These are phyloP conservation scores for Podaxis rugospora DNA, from an alignment of 768 basidiomycete genomes.

Conservation along the genomic window DNA sequence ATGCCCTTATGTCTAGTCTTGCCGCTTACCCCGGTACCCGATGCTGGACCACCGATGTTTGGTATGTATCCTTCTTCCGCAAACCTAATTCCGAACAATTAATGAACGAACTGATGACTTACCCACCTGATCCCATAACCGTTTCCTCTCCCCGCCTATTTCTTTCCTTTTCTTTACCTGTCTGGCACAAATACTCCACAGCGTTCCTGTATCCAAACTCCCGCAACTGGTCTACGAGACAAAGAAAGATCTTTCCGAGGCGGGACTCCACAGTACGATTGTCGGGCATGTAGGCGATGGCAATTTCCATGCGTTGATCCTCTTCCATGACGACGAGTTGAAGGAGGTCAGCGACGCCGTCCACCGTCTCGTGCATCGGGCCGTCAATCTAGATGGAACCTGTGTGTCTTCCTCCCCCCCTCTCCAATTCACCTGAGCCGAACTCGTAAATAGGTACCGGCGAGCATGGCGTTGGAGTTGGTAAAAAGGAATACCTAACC, in stretches of 20 bases:
- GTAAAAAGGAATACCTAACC: conserved; percentile 78
- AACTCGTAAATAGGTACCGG: conserved; percentile 55
- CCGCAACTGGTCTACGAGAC: conserved; percentile 74
- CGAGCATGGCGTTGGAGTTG: conserved; percentile 85
- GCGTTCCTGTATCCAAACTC: conserved; percentile 66
- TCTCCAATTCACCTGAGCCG: background rate
- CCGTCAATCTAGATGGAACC: conserved; percentile 70
- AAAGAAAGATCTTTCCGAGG: conserved; percentile 64
- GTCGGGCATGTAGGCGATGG: conserved; percentile 83
- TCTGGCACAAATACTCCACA: conserved; percentile 16
- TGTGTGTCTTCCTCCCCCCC: conserved; percentile 40
- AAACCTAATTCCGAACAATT: background rate
- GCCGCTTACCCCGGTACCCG: conserved; percentile 57
- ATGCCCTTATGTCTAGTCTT: conserved; percentile 70
- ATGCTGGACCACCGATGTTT: conserved; percentile 89
- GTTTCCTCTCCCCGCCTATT: background rate
- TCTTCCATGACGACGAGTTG: conserved; percentile 61
- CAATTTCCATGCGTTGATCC: conserved; percentile 49
- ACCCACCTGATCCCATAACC: background rate
- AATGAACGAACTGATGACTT: background rate
- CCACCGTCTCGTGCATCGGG: conserved; percentile 68
- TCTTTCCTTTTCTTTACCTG: background rate
- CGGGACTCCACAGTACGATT: conserved; percentile 60
- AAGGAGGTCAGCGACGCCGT: conserved; percentile 52
- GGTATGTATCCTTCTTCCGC: conserved; percentile 38